phyloP scores from a whole-genome alignment of 129 eudicot genomes.

The Flaveria trinervia region DNA sequence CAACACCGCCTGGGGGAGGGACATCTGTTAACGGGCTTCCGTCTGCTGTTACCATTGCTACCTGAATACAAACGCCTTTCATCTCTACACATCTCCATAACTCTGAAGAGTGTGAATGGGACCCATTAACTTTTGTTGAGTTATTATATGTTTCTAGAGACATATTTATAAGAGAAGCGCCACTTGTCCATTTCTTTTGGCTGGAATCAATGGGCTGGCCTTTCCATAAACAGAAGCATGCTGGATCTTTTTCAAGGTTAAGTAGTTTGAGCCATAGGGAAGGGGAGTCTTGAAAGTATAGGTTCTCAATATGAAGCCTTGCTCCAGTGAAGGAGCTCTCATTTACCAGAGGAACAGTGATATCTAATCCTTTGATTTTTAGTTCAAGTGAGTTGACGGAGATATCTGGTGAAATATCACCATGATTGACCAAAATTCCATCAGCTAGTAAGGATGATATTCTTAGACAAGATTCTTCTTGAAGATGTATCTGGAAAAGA shows the following conservation, averaged over 20 bases:
- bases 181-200: constrained; percentile 80
- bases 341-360: constrained; percentile 66
- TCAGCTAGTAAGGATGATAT: constrained; percentile 86
- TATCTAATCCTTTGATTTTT: constrained; percentile 63
- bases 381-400: constrained; percentile 66
- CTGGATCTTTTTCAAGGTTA: constrained; percentile 90
- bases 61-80: constrained; percentile 72
- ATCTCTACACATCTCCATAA: constrained; percentile 85
- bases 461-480: constrained; percentile 94
- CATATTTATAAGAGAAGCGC: constrained; percentile 61
- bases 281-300: constrained; percentile 74
- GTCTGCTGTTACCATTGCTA: constrained; percentile 98
- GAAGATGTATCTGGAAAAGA: constrained; percentile 83
- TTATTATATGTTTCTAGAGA: constrained; percentile 60
- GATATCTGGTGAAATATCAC: constrained; percentile 61
- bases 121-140: constrained; percentile 33
- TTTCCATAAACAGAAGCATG: constrained; percentile 92
- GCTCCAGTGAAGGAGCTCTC: constrained; percentile 74
- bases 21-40: constrained; percentile 67
- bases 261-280: constrained; percentile 60
- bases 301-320: constrained; percentile 71
- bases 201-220: constrained; percentile 90
- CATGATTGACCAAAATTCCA: constrained; percentile 71
- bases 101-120: constrained; percentile 38
- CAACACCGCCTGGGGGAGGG: constrained; percentile 98